Percentiles rank a stretch among this genome's conserved stretches.
phyloP scores from a whole-genome alignment of 176 grass and related monocot genomes.

The Oryza punctata region DNA sequence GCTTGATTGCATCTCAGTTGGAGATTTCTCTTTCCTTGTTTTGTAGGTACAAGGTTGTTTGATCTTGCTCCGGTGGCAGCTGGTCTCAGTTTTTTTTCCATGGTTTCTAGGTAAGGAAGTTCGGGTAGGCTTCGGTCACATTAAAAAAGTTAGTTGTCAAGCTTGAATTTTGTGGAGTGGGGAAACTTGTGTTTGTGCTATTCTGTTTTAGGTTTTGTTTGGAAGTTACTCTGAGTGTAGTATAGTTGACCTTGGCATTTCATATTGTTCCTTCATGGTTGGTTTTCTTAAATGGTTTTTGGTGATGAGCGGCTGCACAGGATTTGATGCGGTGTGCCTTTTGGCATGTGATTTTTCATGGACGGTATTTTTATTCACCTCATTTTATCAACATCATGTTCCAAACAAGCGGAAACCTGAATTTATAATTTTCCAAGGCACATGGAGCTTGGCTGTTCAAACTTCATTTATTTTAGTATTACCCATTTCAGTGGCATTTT shows the following conservation, averaged over 20 bases:
- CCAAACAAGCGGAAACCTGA: not conserved
- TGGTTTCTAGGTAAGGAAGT: conserved; percentile 15
- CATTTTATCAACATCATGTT: not conserved
- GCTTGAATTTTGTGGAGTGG: conserved; percentile 10
- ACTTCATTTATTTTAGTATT: not conserved
- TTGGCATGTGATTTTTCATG: not conserved
- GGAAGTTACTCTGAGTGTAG: not conserved
- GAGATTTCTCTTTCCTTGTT: not conserved
- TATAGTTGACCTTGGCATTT: conserved; percentile 14
- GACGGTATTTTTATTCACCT: not conserved
- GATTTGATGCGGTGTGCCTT: not conserved
- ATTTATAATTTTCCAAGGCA: not conserved
- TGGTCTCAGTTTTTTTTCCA: not conserved
- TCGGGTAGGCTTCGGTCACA: not conserved
- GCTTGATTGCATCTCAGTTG: conserved; percentile 10
- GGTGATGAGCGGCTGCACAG: conserved; percentile 6
- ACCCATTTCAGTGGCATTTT: not conserved
- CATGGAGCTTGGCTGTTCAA: not conserved
- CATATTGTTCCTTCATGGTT: conserved; percentile 13
- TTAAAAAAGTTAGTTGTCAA: not conserved
- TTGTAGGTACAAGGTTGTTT: conserved; percentile 10
- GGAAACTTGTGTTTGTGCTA: not conserved
- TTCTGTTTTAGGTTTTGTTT: conserved; percentile 14
- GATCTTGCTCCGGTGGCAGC: not conserved
- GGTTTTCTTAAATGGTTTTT: conserved; percentile 2